A percentile compares a stretch with the other conserved stretches of the same genome.
Conservation (phyloP, 225 moss, liverwort and hornwort species). For the Marchantia paleacea region DNA sequence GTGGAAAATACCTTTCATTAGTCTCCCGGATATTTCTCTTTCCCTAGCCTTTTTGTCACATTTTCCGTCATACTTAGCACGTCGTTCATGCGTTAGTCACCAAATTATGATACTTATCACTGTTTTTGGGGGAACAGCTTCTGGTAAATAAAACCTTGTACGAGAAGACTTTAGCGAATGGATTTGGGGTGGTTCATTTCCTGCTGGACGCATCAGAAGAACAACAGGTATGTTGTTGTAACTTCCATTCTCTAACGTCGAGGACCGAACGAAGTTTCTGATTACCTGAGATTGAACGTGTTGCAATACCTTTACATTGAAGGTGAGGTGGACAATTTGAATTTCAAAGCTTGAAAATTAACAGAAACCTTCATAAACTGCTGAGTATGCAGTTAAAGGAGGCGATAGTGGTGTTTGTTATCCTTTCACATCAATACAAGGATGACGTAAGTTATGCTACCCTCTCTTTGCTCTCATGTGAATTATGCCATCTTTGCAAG, state of each 20-base stretch:
- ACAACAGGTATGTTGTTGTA: conserved; percentile 43
- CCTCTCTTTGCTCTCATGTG: background rate
- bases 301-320: background rate
- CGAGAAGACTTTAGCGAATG: conserved; percentile 82
- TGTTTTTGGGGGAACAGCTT: conserved; percentile 38
- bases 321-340: background rate
- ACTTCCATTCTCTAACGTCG: background rate
- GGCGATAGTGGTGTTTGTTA: conserved; percentile 56
- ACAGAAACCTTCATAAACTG: background rate
- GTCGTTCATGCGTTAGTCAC: background rate
- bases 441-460: conserved; percentile 27
- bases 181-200: conserved; percentile 85
- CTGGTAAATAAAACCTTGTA: conserved; percentile 87
- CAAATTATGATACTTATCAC: background rate
- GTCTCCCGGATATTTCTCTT: too few species aligned
- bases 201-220: conserved; percentile 86
- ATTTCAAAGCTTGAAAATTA: background rate
- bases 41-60: background rate
- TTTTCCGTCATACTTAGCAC: background rate
- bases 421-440: conserved; percentile 48
- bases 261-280: background rate
- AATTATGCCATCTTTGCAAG: background rate
- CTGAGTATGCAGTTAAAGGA: conserved; percentile 59
- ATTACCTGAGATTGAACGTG: background rate
- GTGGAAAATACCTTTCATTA: too few species aligned